Percentiles rank a stretch among this genome's conserved stretches.
phyloP scores from a whole-genome alignment of 805 yeast genomes.

The Teunomyces kruisii region DNA sequence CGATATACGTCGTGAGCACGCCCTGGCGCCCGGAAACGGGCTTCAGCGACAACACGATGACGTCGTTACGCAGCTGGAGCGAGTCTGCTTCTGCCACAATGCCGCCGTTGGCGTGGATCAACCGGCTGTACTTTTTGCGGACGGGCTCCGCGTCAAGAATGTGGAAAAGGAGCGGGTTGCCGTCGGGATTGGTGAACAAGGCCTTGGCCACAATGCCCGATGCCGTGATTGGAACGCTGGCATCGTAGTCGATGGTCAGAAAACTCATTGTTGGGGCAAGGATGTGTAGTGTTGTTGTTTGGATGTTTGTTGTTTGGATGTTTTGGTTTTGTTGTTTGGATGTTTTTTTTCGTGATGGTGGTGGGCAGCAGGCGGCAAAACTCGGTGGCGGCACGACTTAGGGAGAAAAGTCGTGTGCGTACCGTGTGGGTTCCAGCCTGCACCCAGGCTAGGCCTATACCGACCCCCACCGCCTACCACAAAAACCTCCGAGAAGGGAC shows the following conservation, averaged over 20 bases:
- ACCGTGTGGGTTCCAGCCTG: no score
- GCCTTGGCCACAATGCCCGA: background rate
- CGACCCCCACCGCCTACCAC: no score
- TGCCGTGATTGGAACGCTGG: background rate
- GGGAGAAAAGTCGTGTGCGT: no score
- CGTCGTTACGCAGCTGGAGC: background rate
- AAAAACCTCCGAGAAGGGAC: no score
- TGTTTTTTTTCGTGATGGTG: no score
- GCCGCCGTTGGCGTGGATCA: conserved; percentile 5
- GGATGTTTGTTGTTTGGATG: conserved; percentile 5
- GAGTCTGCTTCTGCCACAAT: conserved; percentile 5
- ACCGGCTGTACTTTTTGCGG: conserved; percentile 3
- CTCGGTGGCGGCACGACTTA: no score
- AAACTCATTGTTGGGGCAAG: conserved; percentile 8
- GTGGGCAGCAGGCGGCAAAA: no score
- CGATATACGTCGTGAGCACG: conserved; percentile 3
- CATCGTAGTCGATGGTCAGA: conserved; percentile 4
- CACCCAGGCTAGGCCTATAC: no score
- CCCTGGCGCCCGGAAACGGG: conserved; percentile 6
- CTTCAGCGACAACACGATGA: background rate
- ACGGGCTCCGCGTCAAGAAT: conserved; percentile 5
- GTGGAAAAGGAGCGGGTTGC: conserved; percentile 4
- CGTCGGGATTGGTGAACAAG: conserved; percentile 5
- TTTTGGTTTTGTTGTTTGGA: background rate
- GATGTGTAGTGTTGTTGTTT: conserved; percentile 4